Base-by-base conservation (phyloP, 2,329 filamentous ascomycete species). In the Beauveria sp. region DNA sequence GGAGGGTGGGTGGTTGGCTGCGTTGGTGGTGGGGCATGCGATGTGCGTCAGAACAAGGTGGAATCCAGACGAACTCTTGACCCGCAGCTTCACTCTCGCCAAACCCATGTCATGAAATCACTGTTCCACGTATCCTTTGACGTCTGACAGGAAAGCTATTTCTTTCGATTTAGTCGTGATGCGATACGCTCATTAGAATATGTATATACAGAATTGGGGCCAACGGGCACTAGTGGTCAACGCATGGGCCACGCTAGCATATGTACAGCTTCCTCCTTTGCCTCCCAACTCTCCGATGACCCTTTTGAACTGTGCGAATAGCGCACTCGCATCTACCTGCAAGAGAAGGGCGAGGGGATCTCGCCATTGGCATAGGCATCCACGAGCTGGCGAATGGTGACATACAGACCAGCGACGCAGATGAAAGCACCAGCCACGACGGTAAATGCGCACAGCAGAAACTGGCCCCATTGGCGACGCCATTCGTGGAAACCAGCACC, bases 331-430 rank as follows among this genome's bases (percentile, higher is more conserved):
- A 3, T 22, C 30, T 59, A 59, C 8, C 37, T 44, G 52, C 63
- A 66, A n/a, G 63, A 55, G 26, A 66, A 66, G 1, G 64, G 60
- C 14, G 57, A 52, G 28, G 63, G 51, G 12, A 66, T 47, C 24
- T 47, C 54, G 26, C 62, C 62, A n/a, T 28, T 58, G 12, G 62
- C 61, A 46, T 68, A 68, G 8, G 65, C 67, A 20, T 68, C 63
- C 1, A 53, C 34, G 46, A 70, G 69, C 7, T 64, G 67, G 59
- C 74, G 72, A 47, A 82, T 73, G 0, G 75, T 80, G 12, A 79
- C 79, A 65, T 82, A 82, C 48, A 79, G 71, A 2, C 80, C 80
- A 9, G 75, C 76, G 6, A 79, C 70, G 55, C 75, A 80, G 18
- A 81, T 80, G 57, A 81, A 80, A 1, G 70, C 77, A 0, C 80